Evolutionary conservation across 164 flowering plant genomes (phyloP).

Genomic region (Magnolia changhungtana): DNA sequence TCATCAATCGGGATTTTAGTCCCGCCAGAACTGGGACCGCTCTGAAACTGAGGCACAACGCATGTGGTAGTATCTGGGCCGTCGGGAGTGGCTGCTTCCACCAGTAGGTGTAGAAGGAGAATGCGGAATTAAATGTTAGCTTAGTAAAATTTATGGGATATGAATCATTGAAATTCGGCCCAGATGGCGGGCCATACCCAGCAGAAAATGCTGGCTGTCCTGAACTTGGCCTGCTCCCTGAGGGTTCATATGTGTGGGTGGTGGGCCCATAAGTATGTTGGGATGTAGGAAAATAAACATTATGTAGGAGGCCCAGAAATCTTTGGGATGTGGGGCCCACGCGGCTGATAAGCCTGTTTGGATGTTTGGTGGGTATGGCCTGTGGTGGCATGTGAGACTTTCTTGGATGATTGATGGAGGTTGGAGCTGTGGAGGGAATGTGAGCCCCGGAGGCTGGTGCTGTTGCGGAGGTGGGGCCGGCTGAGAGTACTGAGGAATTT

Average conservation of each 20-base stretch:
- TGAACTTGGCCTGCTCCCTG: conserved; percentile 46
- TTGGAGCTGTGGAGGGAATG: conserved; percentile 37
- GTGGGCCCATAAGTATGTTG: no score
- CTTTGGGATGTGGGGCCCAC: conserved; percentile 43
- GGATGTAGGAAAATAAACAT: no score
- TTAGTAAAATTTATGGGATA: no score
- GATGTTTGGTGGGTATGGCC: conserved; percentile 44
- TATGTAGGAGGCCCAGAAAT: conserved; percentile 35
- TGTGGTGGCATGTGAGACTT: conserved; percentile 43
- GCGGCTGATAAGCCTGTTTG: conserved; percentile 40
- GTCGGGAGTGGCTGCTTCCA: conserved; percentile 71
- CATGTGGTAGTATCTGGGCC: conserved; percentile 75
- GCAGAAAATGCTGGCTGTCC: conserved; percentile 39
- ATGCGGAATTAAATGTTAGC: no score
- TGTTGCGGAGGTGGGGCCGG: conserved; percentile 53
- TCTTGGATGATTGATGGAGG: conserved; percentile 65
- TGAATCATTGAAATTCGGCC: conserved; percentile 41
- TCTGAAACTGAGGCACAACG: conserved; percentile 57
- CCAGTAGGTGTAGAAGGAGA: conserved; percentile 38
- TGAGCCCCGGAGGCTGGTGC: conserved; percentile 31
- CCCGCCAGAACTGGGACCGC: conserved; percentile 61
- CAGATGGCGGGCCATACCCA: conserved; percentile 40
- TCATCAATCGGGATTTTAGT: conserved; percentile 82
- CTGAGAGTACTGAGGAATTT: conserved; percentile 29
- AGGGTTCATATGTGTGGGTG: conserved; percentile 41